Conservation (phyloP, 2,329 filamentous ascomycete genomes). For the Arthrobotrys pseudoclavata region DNA sequence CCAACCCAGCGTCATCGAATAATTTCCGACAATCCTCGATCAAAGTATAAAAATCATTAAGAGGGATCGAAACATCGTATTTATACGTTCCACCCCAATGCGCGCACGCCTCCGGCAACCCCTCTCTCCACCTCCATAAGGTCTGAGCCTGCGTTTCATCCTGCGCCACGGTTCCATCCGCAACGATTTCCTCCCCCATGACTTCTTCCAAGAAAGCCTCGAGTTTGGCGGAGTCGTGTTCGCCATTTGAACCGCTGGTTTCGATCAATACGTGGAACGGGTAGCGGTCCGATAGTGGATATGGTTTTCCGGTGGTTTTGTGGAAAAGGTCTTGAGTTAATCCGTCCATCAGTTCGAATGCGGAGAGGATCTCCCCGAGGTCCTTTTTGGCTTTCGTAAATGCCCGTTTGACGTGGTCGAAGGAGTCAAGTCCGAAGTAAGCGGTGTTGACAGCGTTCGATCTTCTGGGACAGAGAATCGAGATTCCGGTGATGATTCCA, state of each 20-base stretch:
- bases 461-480: conserved; percentile 88
- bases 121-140: conserved; percentile 93
- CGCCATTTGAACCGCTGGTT: conserved; percentile 92
- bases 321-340: conserved; percentile 83
- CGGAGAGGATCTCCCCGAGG: conserved; percentile 93
- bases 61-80: conserved; percentile 95
- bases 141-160: conserved; percentile 89
- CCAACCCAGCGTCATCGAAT: conserved; percentile 79
- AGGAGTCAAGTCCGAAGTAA: conserved; percentile 88
- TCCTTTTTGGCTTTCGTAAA: conserved; percentile 91
- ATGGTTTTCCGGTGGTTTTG: conserved; percentile 79
- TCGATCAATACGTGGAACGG: conserved; percentile 98
- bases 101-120: conserved; percentile 87
- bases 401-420: conserved; percentile 86
- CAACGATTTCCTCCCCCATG: conserved; percentile 86
- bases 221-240: conserved; percentile 88
- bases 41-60: conserved; percentile 86
- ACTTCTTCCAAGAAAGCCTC: conserved; percentile 91
- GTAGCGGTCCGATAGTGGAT: conserved; percentile 79
- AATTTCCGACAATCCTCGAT: conserved; percentile 86
- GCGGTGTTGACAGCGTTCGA: conserved; percentile 93
- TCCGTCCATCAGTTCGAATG: conserved; percentile 97
- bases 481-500: conserved; percentile 90
- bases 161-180: conserved; percentile 91
- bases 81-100: conserved; percentile 98